Evolutionary conservation across 2,329 filamentous ascomycete genomes (phyloP), one percentile per base, ranked within the genome.

Genomic region (Diaporthe sp.): DNA sequence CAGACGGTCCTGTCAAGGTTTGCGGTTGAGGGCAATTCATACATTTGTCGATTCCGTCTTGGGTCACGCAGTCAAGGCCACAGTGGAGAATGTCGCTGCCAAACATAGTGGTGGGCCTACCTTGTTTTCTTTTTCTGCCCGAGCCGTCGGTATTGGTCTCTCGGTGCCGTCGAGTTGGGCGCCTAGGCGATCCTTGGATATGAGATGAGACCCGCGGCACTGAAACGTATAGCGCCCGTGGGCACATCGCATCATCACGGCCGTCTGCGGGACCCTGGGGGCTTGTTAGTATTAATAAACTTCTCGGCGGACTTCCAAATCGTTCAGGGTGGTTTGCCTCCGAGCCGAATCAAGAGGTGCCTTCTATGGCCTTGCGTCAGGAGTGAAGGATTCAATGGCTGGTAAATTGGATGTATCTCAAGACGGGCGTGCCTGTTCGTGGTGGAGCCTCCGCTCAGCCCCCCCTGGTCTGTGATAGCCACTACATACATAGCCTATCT

Each of bases 151-250:
- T 25, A n/a, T 2, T 51, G 3, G 15, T 39, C 25, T 22, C 46
- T 39, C 46, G 12, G 28, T 8, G 31, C 10, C 9, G 31, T 53
- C n/a, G 46, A 53, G 13, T 34, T 42, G 31, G 39, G 34, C 13
- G 25, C 6, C 31, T 39, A 39, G 65, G 46, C 12, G 34, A 12
- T 53, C 28, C 46, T 39, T 68, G 34, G n/a, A 13, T 55, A 53
- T 31, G 46, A 39, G 62, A 53, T 19, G 31, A 53, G 46, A 53
- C 34, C 65, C 31, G 34, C 46, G 65, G 15, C 8, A 28, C n/a
- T 68, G 65, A 68, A 68, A 68, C 65, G 7, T 17, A 53, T 25
- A 37, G 46, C 65, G 65, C 46, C 65, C 44, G 25, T 37, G 22
- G 12, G 19, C 19, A 51, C 22, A 28, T 46, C 42, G 13, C 25